A percentile compares a stretch with the other conserved stretches of the same genome.
phyloP scores from a whole-genome alignment of 768 basidiomycete species.

The Phylloporus arenicola region DNA sequence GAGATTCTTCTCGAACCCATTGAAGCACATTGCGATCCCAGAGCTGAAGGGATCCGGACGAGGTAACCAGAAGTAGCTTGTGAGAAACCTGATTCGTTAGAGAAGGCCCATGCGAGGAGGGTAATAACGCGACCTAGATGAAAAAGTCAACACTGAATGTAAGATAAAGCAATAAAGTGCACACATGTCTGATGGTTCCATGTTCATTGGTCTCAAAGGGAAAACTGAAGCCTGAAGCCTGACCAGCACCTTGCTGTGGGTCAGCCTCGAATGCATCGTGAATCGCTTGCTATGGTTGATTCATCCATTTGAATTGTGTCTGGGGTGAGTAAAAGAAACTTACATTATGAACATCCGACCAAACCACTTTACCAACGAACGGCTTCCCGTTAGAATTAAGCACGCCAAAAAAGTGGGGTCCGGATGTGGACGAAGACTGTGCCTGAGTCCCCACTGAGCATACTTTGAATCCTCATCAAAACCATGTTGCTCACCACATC shows the following conservation, averaged over 20 bases:
- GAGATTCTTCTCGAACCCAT: slow-evolving; percentile 81
- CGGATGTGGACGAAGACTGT: slow-evolving; percentile 36
- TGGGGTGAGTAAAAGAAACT: slow-evolving; percentile 17
- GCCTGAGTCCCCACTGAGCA: slow-evolving; percentile 30
- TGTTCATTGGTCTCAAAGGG: slow-evolving; percentile 60
- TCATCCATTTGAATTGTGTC: not conserved
- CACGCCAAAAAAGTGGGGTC: slow-evolving; percentile 55
- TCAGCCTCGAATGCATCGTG: slow-evolving; percentile 49
- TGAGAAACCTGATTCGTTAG: slow-evolving; percentile 34
- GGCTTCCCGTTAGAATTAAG: slow-evolving; percentile 44
- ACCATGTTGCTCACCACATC: slow-evolving; percentile 38
- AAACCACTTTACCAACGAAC: slow-evolving; percentile 60
- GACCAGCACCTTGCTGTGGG: slow-evolving; percentile 41
- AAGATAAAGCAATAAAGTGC: slow-evolving; percentile 12
- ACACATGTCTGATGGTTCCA: slow-evolving; percentile 66
- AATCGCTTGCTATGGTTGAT: slow-evolving; percentile 43
- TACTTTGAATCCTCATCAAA: not conserved
- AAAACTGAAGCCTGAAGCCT: slow-evolving; percentile 50
- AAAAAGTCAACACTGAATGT: not conserved
- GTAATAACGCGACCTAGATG: slow-evolving; percentile 44
- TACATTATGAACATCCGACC: slow-evolving; percentile 56
- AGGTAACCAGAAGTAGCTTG: slow-evolving; percentile 53
- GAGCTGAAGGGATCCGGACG: slow-evolving; percentile 71
- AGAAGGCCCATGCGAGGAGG: slow-evolving; percentile 38
- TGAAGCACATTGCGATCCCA: slow-evolving; percentile 57